Conservation (phyloP, 371 early-diverging fungal species). For the Lichtheimia corymbifera region DNA sequence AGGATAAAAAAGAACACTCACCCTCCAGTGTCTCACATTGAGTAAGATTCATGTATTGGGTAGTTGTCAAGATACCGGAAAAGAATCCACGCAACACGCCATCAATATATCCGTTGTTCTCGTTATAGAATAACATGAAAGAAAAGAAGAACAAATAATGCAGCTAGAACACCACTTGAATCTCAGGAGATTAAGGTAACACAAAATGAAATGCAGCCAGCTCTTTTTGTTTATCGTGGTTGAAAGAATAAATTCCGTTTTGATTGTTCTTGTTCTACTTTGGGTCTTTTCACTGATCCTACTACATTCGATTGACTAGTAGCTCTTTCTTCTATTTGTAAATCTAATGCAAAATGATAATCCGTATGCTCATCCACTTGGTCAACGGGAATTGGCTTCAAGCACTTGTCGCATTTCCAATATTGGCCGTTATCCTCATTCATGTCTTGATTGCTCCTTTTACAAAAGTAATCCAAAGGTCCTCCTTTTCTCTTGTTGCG, state of each 20-base stretch:
- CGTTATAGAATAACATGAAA: conserved; percentile 67
- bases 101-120: conserved; percentile 91
- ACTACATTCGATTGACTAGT: background rate
- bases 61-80: conserved; percentile 76
- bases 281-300: too few species aligned
- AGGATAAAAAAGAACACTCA: conserved; percentile 20
- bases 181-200: too few species aligned
- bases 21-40: conserved; percentile 98
- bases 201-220: too few species aligned
- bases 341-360: conserved; percentile 49
- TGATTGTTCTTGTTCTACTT: too few species aligned
- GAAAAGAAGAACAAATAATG: too few species aligned
- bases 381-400: conserved; percentile 19
- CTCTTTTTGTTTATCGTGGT: too few species aligned
- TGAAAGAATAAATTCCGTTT: too few species aligned
- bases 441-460: background rate
- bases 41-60: conserved; percentile 90
- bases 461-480: conserved; percentile 3
- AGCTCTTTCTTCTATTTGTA: conserved; percentile 22
- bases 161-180: too few species aligned
- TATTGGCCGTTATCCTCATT: conserved; percentile 3
- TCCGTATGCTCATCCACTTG: conserved; percentile 49
- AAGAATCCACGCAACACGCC: conserved; percentile 95
- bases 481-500: background rate
- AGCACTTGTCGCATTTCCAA: conserved; percentile 41